These are phyloP conservation scores for Syzygium aromaticum DNA, from an alignment of 345 rosid genomes.

Conservation along the genomic window DNA sequence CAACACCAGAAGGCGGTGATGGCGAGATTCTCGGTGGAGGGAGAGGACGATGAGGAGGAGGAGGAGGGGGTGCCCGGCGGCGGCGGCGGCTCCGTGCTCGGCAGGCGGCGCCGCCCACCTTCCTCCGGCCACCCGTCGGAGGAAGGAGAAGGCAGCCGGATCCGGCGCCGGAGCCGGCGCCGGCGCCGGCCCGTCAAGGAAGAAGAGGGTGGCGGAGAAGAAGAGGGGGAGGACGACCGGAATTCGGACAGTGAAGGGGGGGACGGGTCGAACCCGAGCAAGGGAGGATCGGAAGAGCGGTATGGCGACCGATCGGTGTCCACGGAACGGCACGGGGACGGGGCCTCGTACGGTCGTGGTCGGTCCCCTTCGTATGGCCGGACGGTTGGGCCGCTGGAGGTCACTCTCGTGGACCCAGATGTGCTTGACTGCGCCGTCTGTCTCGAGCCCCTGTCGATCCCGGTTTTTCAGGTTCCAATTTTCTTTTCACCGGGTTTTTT, in stretches of 20 bases:
- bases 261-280: not conserved
- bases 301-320: not conserved
- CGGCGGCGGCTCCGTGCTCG: not conserved
- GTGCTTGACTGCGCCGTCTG: conserved; percentile 52
- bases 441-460: conserved; percentile 38
- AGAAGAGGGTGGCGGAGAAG: not conserved
- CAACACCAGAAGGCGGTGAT: not conserved
- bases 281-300: not conserved
- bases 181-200: not conserved
- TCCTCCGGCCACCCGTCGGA: not conserved
- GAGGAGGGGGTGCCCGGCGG: not conserved
- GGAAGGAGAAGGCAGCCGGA: not conserved
- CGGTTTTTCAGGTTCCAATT: conserved; percentile 41
- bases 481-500: too few species aligned
- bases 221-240: not conserved
- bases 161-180: not conserved
- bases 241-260: not conserved
- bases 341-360: not conserved
- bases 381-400: conserved; percentile 11
- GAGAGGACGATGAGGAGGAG: not conserved
- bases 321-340: not conserved
- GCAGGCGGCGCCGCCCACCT: not conserved
- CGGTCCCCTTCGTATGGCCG: not conserved
- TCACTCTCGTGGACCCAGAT: conserved; percentile 39
- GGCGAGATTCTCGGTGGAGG: not conserved